Percentiles rank a stretch among this genome's conserved stretches.
Conservation (phyloP, 352 stramenopile species). For the Phytophthora fragariaefolia region DNA sequence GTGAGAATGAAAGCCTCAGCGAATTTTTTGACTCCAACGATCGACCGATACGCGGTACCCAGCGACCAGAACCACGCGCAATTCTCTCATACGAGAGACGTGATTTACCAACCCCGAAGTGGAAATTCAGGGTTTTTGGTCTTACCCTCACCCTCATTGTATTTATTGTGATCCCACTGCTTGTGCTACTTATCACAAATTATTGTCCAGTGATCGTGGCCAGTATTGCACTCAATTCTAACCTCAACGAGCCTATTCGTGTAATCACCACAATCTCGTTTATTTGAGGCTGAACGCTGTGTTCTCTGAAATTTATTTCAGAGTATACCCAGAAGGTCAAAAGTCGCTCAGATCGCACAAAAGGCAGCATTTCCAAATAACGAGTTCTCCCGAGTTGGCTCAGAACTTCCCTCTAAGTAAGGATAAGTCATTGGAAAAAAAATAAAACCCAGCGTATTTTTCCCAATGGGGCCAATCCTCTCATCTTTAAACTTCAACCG, state of each 20-base stretch:
- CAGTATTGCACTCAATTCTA: conserved; percentile 48
- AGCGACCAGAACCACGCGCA: conserved; percentile 15
- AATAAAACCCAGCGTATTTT: too few species aligned
- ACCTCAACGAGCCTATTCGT: conserved; percentile 47
- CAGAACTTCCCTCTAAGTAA: too few species aligned
- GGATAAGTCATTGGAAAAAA: too few species aligned
- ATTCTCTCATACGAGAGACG: conserved; percentile 27
- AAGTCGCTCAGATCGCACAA: too few species aligned
- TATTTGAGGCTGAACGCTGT: neutral
- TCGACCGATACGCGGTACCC: conserved; percentile 30
- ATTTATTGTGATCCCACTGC: conserved; percentile 22
- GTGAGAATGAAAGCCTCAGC: conserved; percentile 18
- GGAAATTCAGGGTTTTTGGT: conserved; percentile 16
- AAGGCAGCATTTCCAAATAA: too few species aligned
- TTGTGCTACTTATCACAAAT: conserved; percentile 32
- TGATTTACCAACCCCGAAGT: conserved; percentile 17
- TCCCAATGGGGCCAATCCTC: too few species aligned
- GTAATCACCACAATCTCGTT: conserved; percentile 29
- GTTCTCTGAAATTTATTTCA: neutral
- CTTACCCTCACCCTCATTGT: neutral
- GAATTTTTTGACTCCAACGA: conserved; percentile 37
- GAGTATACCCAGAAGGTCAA: too few species aligned
- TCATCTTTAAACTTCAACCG: too few species aligned
- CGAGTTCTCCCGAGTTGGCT: too few species aligned
- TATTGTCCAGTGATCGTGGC: conserved; percentile 35